A percentile compares a stretch with the other conserved stretches of the same genome.
Evolutionary conservation across 2,329 filamentous ascomycete species (phyloP).

Genomic region (Fragosphaeria purpurea): DNA sequence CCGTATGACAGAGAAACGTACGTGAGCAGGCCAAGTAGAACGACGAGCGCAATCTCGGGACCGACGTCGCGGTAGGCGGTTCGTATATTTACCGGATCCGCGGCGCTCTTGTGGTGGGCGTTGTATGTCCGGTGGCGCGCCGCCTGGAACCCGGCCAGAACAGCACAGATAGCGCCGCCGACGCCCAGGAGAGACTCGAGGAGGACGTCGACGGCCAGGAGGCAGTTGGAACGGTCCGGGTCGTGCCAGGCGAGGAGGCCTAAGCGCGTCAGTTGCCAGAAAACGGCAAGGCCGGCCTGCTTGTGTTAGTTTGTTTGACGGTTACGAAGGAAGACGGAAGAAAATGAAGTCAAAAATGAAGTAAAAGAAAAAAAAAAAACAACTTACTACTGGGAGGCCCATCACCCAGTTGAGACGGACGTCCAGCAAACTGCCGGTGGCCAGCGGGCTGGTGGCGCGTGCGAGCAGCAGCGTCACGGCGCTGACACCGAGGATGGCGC

Average conservation of each 20-base stretch:
- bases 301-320: too few relatives aligned
- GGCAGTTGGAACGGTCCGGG: neutral
- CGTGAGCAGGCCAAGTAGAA: slow-evolving; percentile 5
- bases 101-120: neutral
- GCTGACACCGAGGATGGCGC: slow-evolving; percentile 5
- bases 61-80: slow-evolving; percentile 8
- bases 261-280: slow-evolving; percentile 8
- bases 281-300: slow-evolving; percentile 2
- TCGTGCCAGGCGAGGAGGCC: neutral
- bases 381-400: slow-evolving; percentile 7
- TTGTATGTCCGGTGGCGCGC: slow-evolving; percentile 10
- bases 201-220: slow-evolving; percentile 3
- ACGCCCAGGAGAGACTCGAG: slow-evolving; percentile 6
- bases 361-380: neutral
- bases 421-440: slow-evolving; percentile 3
- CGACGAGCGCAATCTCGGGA: neutral
- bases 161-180: slow-evolving; percentile 8
- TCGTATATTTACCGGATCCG: too few relatives aligned
- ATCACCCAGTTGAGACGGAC: slow-evolving; percentile 8
- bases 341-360: neutral
- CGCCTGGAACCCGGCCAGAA: slow-evolving; percentile 12
- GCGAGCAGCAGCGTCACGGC: slow-evolving; percentile 7
- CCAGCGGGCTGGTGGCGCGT: slow-evolving; percentile 4
- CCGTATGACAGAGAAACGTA: neutral
- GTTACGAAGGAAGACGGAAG: neutral